phyloP scores from a whole-genome alignment of 1,284 basidiomycete species.

The Tylopilus orsonianus region DNA sequence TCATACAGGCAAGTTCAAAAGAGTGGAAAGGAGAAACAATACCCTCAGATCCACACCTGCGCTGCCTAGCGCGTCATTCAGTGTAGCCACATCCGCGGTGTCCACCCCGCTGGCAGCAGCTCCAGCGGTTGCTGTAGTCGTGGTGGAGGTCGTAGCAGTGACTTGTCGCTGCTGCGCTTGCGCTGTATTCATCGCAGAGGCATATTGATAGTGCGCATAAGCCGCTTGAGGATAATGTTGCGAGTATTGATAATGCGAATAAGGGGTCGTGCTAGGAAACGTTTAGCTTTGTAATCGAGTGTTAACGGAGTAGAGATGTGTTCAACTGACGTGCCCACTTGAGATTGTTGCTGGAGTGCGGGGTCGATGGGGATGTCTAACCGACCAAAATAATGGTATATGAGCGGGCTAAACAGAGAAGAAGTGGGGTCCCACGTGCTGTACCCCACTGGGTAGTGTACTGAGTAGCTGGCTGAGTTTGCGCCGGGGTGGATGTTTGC shows the following conservation, averaged over 20 bases:
- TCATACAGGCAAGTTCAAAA: background rate
- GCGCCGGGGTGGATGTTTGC: conserved; percentile 33
- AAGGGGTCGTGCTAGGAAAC: conserved; percentile 38
- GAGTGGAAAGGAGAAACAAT: conserved; percentile 23
- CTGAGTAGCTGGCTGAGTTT: conserved; percentile 27
- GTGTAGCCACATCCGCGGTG: conserved; percentile 66
- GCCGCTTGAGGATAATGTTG: conserved; percentile 56
- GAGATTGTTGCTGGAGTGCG: conserved; percentile 60
- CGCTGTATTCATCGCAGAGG: conserved; percentile 29
- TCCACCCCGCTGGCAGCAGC: conserved; percentile 42
- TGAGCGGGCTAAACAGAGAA: conserved; percentile 2
- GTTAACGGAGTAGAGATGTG: background rate
- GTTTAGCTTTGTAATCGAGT: conserved; percentile 9
- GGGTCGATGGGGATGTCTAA: conserved; percentile 68
- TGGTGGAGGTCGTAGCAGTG: conserved; percentile 22
- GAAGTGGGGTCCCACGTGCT: conserved; percentile 35
- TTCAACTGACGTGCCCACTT: conserved; percentile 44
- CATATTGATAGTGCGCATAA: conserved; percentile 52
- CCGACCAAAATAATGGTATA: conserved; percentile 17
- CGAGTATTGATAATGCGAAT: conserved; percentile 48
- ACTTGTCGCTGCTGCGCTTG: conserved; percentile 34
- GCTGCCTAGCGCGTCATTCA: conserved; percentile 81
- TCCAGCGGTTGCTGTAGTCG: conserved; percentile 24
- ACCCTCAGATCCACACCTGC: conserved; percentile 81
- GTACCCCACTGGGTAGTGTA: conserved; percentile 44